Evolutionary conservation across 768 basidiomycete species (phyloP).

Genomic region (Russula emetica): DNA sequence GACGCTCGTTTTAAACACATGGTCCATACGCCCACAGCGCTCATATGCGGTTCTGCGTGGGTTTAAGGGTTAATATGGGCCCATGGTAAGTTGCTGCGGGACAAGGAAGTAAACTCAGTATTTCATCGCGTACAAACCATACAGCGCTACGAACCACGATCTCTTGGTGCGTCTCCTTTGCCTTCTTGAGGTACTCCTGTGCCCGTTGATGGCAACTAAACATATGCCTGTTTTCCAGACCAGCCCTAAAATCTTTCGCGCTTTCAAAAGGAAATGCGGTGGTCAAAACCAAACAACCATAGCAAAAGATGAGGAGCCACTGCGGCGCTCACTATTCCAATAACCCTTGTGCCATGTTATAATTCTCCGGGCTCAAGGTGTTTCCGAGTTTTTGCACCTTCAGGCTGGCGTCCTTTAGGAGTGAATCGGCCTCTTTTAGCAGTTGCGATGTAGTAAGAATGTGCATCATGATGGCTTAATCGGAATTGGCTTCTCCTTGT

Average conservation of each 20-base stretch:
- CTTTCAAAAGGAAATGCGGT: background rate
- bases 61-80: background rate
- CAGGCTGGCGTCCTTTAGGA: background rate
- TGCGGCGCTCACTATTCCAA: background rate
- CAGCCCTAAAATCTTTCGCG: conserved; percentile 2
- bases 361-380: background rate
- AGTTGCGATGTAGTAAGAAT: background rate
- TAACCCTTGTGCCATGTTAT: conserved; percentile 1
- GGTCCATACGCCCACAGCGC: background rate
- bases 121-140: background rate
- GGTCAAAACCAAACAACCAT: background rate
- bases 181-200: conserved; percentile 11
- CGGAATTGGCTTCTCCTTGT: background rate
- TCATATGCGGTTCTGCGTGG: background rate
- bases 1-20: background rate
- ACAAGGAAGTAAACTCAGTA: background rate
- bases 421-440: background rate
- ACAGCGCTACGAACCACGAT: conserved; percentile 5
- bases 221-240: conserved; percentile 1
- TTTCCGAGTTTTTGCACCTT: background rate
- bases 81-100: background rate
- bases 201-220: background rate
- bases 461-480: conserved; percentile 2
- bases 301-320: background rate
- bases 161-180: conserved; percentile 3